phyloP scores from a whole-genome alignment of 495 filamentous ascomycete species.

The Lophiostoma macrostomum region DNA sequence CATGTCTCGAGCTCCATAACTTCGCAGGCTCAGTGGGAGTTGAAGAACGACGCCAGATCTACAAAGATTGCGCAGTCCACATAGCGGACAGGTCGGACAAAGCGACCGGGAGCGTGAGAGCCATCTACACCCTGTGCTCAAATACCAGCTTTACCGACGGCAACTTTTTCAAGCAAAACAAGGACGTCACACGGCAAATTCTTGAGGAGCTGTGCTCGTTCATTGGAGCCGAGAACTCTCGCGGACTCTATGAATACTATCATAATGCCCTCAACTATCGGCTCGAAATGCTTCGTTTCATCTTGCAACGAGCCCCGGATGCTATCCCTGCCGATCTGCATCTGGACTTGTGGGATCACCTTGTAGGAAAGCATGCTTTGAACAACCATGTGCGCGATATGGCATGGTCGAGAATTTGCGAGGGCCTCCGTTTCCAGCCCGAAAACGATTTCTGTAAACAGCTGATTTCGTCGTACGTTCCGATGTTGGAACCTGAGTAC shows the following conservation, averaged over 20 bases:
- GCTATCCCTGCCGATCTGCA: constrained; percentile 22
- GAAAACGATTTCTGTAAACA: constrained; percentile 54
- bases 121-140: constrained; percentile 13
- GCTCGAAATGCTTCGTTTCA: constrained; percentile 17
- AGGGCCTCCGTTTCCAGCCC: background rate
- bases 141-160: constrained; percentile 4
- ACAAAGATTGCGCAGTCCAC: constrained; percentile 20
- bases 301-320: constrained; percentile 7
- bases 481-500: constrained; percentile 57
- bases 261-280: constrained; percentile 20
- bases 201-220: constrained; percentile 35
- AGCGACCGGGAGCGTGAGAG: constrained; percentile 29
- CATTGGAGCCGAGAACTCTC: constrained; percentile 17
- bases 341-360: constrained; percentile 28
- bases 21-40: background rate
- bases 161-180: constrained; percentile 12
- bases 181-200: constrained; percentile 21
- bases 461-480: constrained; percentile 66
- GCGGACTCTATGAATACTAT: background rate
- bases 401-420: constrained; percentile 52
- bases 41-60: constrained; percentile 28
- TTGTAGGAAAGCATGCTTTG: constrained; percentile 43
- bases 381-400: constrained; percentile 54
- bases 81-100: constrained; percentile 21
- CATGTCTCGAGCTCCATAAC: constrained; percentile 16